Evolutionary conservation across 179 eudicot genomes (phyloP).

Genomic region (Amaranthus tricolor): DNA sequence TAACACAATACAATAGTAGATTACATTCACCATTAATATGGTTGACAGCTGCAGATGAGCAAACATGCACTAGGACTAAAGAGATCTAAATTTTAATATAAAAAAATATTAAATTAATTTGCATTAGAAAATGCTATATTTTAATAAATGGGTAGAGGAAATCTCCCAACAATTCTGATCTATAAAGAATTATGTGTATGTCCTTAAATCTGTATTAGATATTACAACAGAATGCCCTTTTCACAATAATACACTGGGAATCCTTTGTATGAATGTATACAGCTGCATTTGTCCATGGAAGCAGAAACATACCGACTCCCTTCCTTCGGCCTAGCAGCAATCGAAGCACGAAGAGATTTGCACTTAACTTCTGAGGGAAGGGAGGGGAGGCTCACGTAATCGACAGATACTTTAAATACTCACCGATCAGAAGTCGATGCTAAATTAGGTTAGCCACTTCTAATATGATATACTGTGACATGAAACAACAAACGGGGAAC

Average conservation of each 20-base stretch:
- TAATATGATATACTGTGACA: constrained; percentile 23
- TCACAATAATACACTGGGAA: constrained; percentile 28
- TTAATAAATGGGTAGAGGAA: constrained; percentile 21
- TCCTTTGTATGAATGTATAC: constrained; percentile 22
- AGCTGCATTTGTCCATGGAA: constrained; percentile 27
- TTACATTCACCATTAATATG: background rate
- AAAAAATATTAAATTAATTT: constrained; percentile 17
- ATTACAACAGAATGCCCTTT: constrained; percentile 27
- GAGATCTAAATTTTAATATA: background rate
- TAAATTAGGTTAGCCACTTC: constrained; percentile 24
- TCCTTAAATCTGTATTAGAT: constrained; percentile 20
- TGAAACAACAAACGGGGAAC: constrained; percentile 6
- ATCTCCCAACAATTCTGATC: constrained; percentile 16
- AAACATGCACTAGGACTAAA: background rate
- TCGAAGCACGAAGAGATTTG: constrained; percentile 3
- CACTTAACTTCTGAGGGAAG: constrained; percentile 7
- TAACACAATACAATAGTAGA: background rate
- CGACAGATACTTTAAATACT: constrained; percentile 10
- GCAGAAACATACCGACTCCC: constrained; percentile 21
- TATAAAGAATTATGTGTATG: constrained; percentile 24
- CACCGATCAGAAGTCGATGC: constrained; percentile 25
- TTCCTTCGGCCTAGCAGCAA: background rate
- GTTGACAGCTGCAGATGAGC: background rate
- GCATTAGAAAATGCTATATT: constrained; percentile 17
- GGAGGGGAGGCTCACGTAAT: constrained; percentile 12